These are phyloP conservation scores for Toxoplasma gondii DNA, from an alignment of 169 alveolate species.

Conservation along the genomic window DNA sequence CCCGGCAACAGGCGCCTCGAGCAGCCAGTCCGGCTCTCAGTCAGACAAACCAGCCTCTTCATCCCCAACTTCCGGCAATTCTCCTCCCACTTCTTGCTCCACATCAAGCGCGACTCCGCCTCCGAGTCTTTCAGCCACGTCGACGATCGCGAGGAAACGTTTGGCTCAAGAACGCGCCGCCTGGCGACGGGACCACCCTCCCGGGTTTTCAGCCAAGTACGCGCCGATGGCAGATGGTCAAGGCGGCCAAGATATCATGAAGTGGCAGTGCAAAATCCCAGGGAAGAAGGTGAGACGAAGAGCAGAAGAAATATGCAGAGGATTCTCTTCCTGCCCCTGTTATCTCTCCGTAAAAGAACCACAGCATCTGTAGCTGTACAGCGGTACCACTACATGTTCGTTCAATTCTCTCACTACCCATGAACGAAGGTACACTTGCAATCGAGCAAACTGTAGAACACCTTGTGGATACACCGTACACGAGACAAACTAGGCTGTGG, in stretches of 20 bases:
- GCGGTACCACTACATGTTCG: not conserved
- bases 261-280: constrained; percentile 97
- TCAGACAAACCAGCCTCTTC: not conserved
- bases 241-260: constrained; percentile 90
- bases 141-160: constrained; percentile 86
- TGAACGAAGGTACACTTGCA: not conserved
- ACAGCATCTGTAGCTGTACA: constrained; percentile 9
- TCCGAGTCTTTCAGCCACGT: not conserved
- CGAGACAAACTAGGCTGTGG: too few species aligned
- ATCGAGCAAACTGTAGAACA: too few species aligned
- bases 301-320: not conserved
- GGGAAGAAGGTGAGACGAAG: constrained; percentile 90
- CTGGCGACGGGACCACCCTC: constrained; percentile 98
- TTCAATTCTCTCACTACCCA: not conserved
- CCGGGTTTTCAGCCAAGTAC: constrained; percentile 96
- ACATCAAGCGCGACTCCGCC: not conserved
- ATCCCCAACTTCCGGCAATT: not conserved
- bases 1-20: not conserved
- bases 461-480: too few species aligned
- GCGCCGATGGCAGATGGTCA: constrained; percentile 91
- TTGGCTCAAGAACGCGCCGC: constrained; percentile 94
- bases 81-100: not conserved
- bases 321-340: not conserved
- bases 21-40: not conserved
- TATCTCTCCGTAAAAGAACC: not conserved